Evolutionary conservation across 305 asterid genomes (phyloP), one percentile per base, ranked within the genome.

Genomic region (Andrographis paniculata): DNA sequence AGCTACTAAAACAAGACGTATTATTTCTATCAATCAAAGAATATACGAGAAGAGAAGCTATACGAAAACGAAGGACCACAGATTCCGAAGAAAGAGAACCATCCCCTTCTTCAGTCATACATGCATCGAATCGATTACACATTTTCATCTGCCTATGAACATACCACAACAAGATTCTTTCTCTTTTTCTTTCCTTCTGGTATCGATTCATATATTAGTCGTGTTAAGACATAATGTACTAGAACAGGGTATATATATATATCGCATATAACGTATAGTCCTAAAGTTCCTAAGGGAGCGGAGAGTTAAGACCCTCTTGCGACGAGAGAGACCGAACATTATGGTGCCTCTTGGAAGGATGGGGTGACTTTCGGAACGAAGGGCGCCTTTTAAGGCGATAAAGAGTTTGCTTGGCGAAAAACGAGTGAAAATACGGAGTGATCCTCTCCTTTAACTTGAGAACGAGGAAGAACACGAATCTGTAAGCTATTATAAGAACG

Each of bases 221-320:
- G 9, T 5, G 10, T 27, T 27, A 5, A 6, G 9, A 5, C 10
- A 10, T 27, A 27, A 5, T 5, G 33, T 10, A 27, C 10, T 10
- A 5, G 10, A 5, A 27, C 10, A 10, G 33, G 10, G 33, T 27
- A 10, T 27, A 27, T 27, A 27, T 27, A 27, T 6, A 5, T 16
- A 15, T 21, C 20, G 17, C 33, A 27, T 52, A 16, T 16, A 17
- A 5, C 8, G 45, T 41, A 7, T 41, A 31, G 17, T 28, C 6
- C 24, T 6, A 22, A 47, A n/a, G 14, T 1, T 35, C 40, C 54
- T 69, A 77, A 0, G 76, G 74, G 10, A 74, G 57, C 15, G 94
- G 84, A 47, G 94, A 83, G 66, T 45, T 68, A 19, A 83, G 72
- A 31, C 87, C 91, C 45, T 79, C 94, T 57, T 83, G 87, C 23